Percentiles rank a stretch among this genome's conserved stretches.
phyloP scores from a whole-genome alignment of 176 grass and related monocot genomes.

The Leersia perrieri region DNA sequence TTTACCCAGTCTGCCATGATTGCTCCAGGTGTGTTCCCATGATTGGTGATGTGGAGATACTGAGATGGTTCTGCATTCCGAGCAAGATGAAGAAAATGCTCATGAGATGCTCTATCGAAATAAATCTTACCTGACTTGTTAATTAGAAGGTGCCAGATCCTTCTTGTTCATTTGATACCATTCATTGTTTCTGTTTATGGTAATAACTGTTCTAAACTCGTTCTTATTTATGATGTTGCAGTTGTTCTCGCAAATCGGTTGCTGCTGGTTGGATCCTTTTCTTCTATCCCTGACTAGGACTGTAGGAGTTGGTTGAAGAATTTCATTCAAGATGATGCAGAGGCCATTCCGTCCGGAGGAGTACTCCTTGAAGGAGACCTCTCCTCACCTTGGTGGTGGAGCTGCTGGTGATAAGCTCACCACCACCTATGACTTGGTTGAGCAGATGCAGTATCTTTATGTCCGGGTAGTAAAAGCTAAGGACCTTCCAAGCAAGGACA shows the following conservation, averaged over 20 bases:
- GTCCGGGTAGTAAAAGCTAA: slow-evolving; percentile 56
- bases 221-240: slow-evolving; percentile 1
- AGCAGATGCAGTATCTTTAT: slow-evolving; percentile 66
- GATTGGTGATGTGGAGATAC: slow-evolving; percentile 11
- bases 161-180: not conserved
- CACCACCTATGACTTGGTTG: slow-evolving; percentile 54
- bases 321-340: slow-evolving; percentile 47
- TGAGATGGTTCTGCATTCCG: not conserved
- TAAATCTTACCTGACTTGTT: not conserved
- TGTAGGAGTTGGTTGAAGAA: not conserved
- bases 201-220: not conserved
- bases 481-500: slow-evolving; percentile 52
- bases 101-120: not conserved
- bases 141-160: not conserved
- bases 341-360: slow-evolving; percentile 47
- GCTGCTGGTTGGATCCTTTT: not conserved
- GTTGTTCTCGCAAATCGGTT: not conserved
- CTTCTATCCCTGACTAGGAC: not conserved
- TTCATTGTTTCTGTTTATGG: not conserved
- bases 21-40: not conserved
- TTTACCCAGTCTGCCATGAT: not conserved
- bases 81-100: slow-evolving; percentile 7
- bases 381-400: slow-evolving; percentile 46
- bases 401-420: slow-evolving; percentile 54
- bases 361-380: slow-evolving; percentile 60